Percentiles rank a stretch among this genome's conserved stretches.
Evolutionary conservation across 108 stramenopile species (phyloP).

Genomic region (Craspedostauros australis): DNA sequence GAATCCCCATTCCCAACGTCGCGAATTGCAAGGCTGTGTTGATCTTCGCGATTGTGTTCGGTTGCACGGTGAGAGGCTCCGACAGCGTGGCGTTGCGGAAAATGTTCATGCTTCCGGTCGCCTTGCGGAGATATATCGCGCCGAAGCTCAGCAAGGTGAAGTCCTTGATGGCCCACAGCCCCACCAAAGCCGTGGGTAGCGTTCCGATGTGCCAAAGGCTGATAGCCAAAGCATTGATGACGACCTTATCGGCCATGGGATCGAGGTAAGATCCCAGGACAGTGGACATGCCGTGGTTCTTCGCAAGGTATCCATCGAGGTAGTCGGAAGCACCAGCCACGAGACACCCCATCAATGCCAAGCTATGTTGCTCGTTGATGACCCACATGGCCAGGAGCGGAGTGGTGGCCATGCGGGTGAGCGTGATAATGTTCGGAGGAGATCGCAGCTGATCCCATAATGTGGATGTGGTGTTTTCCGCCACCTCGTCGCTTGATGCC

Average conservation of each 20-base stretch:
- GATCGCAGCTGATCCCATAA: slow-evolving; percentile 49
- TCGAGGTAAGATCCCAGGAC: slow-evolving; percentile 80
- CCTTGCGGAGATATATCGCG: slow-evolving; percentile 42
- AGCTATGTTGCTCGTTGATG: slow-evolving; percentile 37
- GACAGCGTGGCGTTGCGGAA: slow-evolving; percentile 15
- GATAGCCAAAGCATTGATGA: slow-evolving; percentile 43
- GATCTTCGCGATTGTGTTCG: slow-evolving; percentile 62
- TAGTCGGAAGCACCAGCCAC: slow-evolving; percentile 60
- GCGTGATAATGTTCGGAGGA: slow-evolving; percentile 67
- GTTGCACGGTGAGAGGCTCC: slow-evolving; percentile 58
- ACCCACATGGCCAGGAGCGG: slow-evolving; percentile 70
- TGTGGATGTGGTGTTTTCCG: no score
- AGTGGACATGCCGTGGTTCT: slow-evolving; percentile 48
- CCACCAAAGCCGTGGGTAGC: slow-evolving; percentile 56
- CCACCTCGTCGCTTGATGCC: no score
- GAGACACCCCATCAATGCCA: slow-evolving; percentile 37
- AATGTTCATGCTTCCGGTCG: slow-evolving; percentile 22
- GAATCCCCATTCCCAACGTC: slow-evolving; percentile 24
- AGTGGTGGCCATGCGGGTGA: slow-evolving; percentile 62
- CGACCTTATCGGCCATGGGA: slow-evolving; percentile 79
- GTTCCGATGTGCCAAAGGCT: slow-evolving; percentile 56
- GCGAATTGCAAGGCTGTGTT: slow-evolving; percentile 77
- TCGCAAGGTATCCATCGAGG: slow-evolving; percentile 82
- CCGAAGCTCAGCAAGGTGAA: slow-evolving; percentile 13
- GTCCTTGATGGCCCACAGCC: slow-evolving; percentile 62